Base-by-base conservation (phyloP, 129 eudicot species). In the Saussurea involucrata region DNA sequence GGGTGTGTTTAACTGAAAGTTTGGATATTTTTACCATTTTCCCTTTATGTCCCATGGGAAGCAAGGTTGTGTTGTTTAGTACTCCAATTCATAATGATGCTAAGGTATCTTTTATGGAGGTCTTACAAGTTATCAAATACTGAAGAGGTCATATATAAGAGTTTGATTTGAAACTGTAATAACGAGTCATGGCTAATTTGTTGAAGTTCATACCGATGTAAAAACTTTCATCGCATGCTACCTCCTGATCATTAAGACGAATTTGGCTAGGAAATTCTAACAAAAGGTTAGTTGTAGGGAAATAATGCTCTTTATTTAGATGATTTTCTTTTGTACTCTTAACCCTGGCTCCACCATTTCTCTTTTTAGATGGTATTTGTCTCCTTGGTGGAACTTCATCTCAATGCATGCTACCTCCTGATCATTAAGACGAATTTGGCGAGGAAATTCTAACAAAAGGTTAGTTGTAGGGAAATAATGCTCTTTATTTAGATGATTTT, bases 401-500 rank as follows among this genome's bases (percentile, higher is more conserved):
- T n/a, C 8, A 78, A 92, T 96, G 86, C 98, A 94, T 75, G 96
- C 98, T 67, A 91, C 88, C 58, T 81, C 89, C 63, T 86, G 80
- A 71, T 92, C 96, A 72, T 72, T 90, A 64, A 77, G 96, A 93
- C 55, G 96, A 90, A 88, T 90, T 93, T 84, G 96, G 93, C 8
- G 91, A 94, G 81, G 98, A 96, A 63, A 94, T 97, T 49, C 98
- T 94, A 44, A 84, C 90, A 22, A 95, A 89, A 86, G 98, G 98
- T 94, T 78, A 81, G 85, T 46, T 61, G 33, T 76, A 17, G 42
- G 65, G 44, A 68, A 46, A 68, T 32, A 11, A 22, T 71, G 29
- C 34, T 55, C 21, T 11, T 77, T 4, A 9, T 21, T 27, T 75
- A 44, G 20, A 18, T 12, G 17, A 31, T 42, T 76, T 66, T 40